phyloP scores from a whole-genome alignment of 2,329 filamentous ascomycete species.

The Podosphaera xanthii region DNA sequence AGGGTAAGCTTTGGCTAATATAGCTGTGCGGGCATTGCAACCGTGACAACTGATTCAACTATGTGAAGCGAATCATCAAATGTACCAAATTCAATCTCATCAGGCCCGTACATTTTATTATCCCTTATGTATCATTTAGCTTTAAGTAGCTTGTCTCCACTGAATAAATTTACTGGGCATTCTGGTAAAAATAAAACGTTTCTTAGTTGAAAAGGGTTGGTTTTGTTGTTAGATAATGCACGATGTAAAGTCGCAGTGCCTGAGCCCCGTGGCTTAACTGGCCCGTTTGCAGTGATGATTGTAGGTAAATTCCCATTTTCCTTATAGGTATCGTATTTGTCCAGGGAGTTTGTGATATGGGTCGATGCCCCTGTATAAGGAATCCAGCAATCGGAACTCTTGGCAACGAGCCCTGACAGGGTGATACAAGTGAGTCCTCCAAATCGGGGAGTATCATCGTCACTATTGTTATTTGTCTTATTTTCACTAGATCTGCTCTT shows the following conservation, averaged over 20 bases:
- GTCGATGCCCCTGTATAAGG: background rate
- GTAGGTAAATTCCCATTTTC: background rate
- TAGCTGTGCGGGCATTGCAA: background rate
- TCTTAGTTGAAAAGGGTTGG: background rate
- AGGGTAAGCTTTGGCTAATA: background rate
- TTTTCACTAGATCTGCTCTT: background rate
- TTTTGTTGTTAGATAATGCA: background rate
- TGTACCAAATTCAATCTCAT: background rate
- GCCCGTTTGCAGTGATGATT: background rate
- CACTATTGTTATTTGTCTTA: background rate
- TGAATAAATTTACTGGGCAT: background rate
- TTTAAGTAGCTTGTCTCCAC: background rate
- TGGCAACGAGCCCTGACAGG: background rate
- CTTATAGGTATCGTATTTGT: background rate
- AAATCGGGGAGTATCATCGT: background rate
- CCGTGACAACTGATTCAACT: background rate
- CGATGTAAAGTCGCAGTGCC: background rate
- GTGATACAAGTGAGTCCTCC: background rate
- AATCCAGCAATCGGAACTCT: background rate
- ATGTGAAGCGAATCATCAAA: background rate
- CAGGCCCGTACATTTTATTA: background rate
- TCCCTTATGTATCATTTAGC: background rate
- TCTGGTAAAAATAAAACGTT: background rate
- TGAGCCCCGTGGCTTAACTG: background rate
- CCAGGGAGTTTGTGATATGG: background rate